Evolutionary conservation across 2,329 filamentous ascomycete species (phyloP).

Genomic region (Neofusicoccum sp.): DNA sequence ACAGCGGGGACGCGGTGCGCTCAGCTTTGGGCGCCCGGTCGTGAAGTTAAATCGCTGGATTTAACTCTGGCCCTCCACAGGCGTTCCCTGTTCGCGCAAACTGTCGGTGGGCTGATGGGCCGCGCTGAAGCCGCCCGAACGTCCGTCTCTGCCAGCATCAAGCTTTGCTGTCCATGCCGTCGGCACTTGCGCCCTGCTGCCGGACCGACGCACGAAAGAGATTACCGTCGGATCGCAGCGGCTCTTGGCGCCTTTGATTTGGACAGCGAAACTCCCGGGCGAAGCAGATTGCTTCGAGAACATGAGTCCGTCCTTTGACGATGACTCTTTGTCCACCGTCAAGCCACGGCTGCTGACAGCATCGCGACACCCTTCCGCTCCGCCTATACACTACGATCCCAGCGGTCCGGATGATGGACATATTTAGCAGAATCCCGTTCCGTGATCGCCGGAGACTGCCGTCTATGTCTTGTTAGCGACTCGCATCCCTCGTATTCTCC

Average conservation of each 20-base stretch:
- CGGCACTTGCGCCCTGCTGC: not conserved
- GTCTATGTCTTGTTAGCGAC: too few relatives aligned
- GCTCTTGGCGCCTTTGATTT: not conserved
- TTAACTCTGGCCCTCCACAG: not conserved
- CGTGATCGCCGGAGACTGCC: too few relatives aligned
- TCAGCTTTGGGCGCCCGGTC: conserved; percentile 2
- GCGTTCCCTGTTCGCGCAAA: not conserved
- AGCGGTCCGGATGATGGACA: too few relatives aligned
- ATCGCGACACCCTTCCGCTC: too few relatives aligned
- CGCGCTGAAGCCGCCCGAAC: not conserved
- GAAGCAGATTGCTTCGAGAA: not conserved
- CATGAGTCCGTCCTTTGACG: not conserved
- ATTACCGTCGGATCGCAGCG: not conserved
- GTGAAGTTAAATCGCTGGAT: not conserved
- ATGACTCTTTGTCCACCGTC: not conserved
- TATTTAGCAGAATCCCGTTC: too few relatives aligned
- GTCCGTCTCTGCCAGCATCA: not conserved
- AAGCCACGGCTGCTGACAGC: not conserved
- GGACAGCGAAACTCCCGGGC: not conserved
- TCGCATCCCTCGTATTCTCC: too few relatives aligned
- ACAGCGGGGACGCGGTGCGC: not conserved
- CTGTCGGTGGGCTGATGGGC: not conserved
- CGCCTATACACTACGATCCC: too few relatives aligned
- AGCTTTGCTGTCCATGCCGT: not conserved
- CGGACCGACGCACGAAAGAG: too few relatives aligned